Evolutionary conservation across 1,139 yeast genomes (phyloP), one percentile per base, ranked within the genome.

Genomic region (Arxiozyma slooffiae): DNA sequence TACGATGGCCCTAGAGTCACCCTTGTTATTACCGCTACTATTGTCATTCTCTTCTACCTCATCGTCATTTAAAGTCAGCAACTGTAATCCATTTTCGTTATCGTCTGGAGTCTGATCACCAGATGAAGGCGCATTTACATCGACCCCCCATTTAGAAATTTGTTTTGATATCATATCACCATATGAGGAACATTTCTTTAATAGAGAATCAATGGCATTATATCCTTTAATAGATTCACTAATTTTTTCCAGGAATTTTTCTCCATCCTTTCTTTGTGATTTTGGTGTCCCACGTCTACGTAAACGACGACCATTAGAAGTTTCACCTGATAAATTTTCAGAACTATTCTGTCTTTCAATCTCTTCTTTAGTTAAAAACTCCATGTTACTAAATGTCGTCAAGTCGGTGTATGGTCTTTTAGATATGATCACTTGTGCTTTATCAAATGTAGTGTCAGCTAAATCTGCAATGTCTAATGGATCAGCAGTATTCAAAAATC

Each of bases 191-290:
- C 99, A 94, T 58, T 81, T 79, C 56, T 82, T 81, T 52, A 94
- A 87, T 58, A 94, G 73, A 23, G 95, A 84, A 61, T 92, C 97
- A 39, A 92, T 96, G 0, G 98, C 97, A 55, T 82, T 84, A 64
- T 92, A 94, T 3, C 98, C 98, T 59, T 81, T 79, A 57, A 92
- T 73, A 21, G 90, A 82, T 54, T 74, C 71, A 50, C 77, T 78
- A 7, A 88, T 78, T 37, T 78, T 83, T 54, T 86, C 95, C 24
- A 89, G 78, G 47, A 88, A 77, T 62, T 81, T 79, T 59, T 84
- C 83, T 9, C 97, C 96, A 47, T 80, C 76, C 2, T 84, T 74
- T 66, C 84, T 85, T 45, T 71, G 70, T 23, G 72, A 70, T 38
- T 74, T 67, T 47, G 70, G 69, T 56, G 72, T 68, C 41, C 48